These are phyloP conservation scores for Myxozyma melibiosi DNA, from an alignment of 805 yeast species.

Conservation along the genomic window DNA sequence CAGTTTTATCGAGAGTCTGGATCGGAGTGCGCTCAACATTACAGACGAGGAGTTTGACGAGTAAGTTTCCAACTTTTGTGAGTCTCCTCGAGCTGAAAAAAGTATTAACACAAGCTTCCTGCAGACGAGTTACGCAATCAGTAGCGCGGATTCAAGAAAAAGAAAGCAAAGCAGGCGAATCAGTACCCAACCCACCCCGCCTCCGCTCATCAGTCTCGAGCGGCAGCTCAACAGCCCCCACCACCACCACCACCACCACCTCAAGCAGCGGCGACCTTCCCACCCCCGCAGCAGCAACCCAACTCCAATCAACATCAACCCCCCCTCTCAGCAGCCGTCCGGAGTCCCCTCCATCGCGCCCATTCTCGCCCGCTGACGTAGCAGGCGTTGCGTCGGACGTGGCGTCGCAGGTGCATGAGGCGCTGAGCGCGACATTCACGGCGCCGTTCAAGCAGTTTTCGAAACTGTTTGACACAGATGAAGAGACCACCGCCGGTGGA, in stretches of 20 bases:
- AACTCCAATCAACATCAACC: background rate
- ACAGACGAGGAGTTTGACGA: slow-evolving; percentile 59
- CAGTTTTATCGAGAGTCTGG: slow-evolving; percentile 69
- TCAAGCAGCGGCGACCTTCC: no score
- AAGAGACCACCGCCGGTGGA: slow-evolving; percentile 24
- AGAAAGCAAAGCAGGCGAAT: slow-evolving; percentile 30
- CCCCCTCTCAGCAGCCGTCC: slow-evolving; percentile 6
- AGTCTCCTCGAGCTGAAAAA: background rate
- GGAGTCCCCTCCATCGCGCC: slow-evolving; percentile 23
- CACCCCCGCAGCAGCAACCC: background rate
- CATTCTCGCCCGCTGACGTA: slow-evolving; percentile 25
- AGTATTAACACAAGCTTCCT: background rate
- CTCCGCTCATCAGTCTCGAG: background rate
- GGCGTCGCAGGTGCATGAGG: slow-evolving; percentile 33
- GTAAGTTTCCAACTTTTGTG: slow-evolving; percentile 8
- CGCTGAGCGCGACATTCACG: slow-evolving; percentile 44
- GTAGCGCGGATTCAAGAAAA: slow-evolving; percentile 50
- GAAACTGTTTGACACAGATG: slow-evolving; percentile 43
- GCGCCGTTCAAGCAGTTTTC: slow-evolving; percentile 51
- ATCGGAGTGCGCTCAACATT: slow-evolving; percentile 60
- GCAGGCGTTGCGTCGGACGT: slow-evolving; percentile 26
- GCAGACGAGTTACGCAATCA: slow-evolving; percentile 43
- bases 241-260: background rate
- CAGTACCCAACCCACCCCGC: slow-evolving; percentile 13
- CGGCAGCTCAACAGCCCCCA: no score